Conservation (phyloP, 1,139 yeast genomes). For the Geotrichum reessii region DNA sequence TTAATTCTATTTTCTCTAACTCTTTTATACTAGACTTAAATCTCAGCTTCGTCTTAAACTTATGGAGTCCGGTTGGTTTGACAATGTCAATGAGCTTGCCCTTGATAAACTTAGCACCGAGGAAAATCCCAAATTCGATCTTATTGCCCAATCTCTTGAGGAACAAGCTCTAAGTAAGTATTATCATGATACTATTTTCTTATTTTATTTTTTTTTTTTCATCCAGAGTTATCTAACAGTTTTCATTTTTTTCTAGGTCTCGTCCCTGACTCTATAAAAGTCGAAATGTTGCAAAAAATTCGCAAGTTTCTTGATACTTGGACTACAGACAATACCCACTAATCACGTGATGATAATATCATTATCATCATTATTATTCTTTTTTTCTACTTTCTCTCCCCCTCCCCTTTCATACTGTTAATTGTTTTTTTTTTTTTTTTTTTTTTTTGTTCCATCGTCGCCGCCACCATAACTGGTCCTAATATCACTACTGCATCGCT, state of each 20-base stretch:
- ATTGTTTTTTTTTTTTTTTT: too few species aligned
- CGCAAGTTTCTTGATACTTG: constrained; percentile 52
- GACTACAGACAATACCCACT: constrained; percentile 6
- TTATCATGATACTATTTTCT: not conserved
- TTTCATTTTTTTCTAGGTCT: constrained; percentile 33
- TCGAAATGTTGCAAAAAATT: constrained; percentile 54
- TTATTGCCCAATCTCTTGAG: constrained; percentile 50
- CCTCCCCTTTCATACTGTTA: not conserved
- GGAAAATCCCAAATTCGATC: constrained; percentile 47
- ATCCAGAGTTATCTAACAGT: not conserved
- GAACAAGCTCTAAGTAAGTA: constrained; percentile 55
- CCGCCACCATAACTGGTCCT: not conserved
- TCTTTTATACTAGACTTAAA: constrained; percentile 26
- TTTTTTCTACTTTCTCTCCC: too few species aligned
- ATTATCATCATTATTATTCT: too few species aligned
- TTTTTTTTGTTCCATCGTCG: too few species aligned
- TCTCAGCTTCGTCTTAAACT: constrained; percentile 52
- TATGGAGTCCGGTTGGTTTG: constrained; percentile 82
- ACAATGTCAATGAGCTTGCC: constrained; percentile 60
- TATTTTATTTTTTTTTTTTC: not conserved
- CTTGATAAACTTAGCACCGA: constrained; percentile 40
- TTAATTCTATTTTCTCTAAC: not conserved
- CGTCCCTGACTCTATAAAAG: constrained; percentile 63
- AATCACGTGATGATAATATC: not conserved
- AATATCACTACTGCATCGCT: not conserved